Evolutionary conservation across 495 filamentous ascomycete genomes (phyloP), one percentile per base, ranked within the genome.

Genomic region (Collariella sp.): DNA sequence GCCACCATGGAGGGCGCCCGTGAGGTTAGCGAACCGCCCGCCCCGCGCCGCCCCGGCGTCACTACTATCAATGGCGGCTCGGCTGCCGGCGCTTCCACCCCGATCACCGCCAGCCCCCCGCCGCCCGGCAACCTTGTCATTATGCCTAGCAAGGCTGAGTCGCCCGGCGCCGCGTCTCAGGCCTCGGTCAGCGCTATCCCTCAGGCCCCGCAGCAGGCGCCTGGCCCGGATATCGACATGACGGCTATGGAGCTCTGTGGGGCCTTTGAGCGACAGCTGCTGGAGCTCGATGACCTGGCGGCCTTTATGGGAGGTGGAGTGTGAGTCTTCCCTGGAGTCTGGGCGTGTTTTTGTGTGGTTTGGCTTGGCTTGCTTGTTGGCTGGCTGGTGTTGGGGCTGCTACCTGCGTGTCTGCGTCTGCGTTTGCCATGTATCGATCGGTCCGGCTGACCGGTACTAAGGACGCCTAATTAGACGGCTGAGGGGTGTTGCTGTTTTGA

Each of bases 221-320:
- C 54, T 11, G 57, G 60, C 2, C 55, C 65, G 22, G 66, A 64
- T 36, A 62, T 68, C 7, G 75, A 77, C 46, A 77, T 77, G 73
- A 76, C 72, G 3, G 71, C 72, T 0, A 59, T 64, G n/a, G 75
- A 77, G 49, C 64, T 77, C 6, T 77, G 75, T 52, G 54, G 55
- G 1, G 75, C 72, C 0, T 77, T 77, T 46, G 75, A 77, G 63
- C 67, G 73, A 13, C 75, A 77, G 61, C 62, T 77, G 7, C 62
- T 77, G 5, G 75, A 77, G 55, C 54, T 76, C 6, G 75, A 77
- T 36, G 75, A 77, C 50, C 65, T 77, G 11, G 75, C 75, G 26
- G 75, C 75, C 7, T 77, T 77, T 34, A 76, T 77, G 75, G 75
- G 75, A 7, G 75, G 75, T 23, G 75, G 75, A 42, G 75, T 77